Conservation (phyloP, 2,329 filamentous ascomycete species). For the Orbilia quercus region DNA sequence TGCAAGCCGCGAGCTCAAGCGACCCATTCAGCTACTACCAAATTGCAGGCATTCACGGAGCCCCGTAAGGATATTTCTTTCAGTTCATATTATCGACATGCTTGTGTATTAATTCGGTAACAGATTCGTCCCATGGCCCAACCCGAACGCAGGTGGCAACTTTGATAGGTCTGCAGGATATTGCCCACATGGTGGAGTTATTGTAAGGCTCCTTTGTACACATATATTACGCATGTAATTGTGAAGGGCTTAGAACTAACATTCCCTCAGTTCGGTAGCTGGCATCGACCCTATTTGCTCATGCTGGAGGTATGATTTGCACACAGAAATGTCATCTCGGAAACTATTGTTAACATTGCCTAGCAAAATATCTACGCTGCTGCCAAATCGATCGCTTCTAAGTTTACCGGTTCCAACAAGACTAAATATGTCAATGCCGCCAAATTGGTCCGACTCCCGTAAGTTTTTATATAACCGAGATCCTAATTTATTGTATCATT, state of each 20-base stretch:
- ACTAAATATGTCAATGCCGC: conserved; percentile 57
- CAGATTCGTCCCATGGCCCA: conserved; percentile 41
- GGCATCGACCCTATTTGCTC: conserved; percentile 60
- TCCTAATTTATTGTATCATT: neutral
- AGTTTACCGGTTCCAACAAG: conserved; percentile 51
- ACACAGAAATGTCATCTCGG: conserved; percentile 2
- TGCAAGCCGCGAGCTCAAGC: neutral
- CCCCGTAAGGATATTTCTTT: conserved; percentile 33
- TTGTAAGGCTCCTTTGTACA: conserved; percentile 33
- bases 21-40: conserved; percentile 20
- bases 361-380: conserved; percentile 55
- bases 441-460: conserved; percentile 57
- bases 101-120: neutral
- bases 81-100: neutral
- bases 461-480: conserved; percentile 20
- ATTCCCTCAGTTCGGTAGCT: conserved; percentile 57
- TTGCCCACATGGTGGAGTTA: conserved; percentile 32
- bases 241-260: neutral
- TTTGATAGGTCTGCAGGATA: conserved; percentile 29
- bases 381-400: conserved; percentile 45
- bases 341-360: neutral
- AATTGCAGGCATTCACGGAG: conserved; percentile 42
- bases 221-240: too few relatives aligned
- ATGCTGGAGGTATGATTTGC: conserved; percentile 58
- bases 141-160: conserved; percentile 6